These are phyloP conservation scores for Aspergillus quadricinctus DNA, from an alignment of 2,329 filamentous ascomycete species.

Conservation along the genomic window DNA sequence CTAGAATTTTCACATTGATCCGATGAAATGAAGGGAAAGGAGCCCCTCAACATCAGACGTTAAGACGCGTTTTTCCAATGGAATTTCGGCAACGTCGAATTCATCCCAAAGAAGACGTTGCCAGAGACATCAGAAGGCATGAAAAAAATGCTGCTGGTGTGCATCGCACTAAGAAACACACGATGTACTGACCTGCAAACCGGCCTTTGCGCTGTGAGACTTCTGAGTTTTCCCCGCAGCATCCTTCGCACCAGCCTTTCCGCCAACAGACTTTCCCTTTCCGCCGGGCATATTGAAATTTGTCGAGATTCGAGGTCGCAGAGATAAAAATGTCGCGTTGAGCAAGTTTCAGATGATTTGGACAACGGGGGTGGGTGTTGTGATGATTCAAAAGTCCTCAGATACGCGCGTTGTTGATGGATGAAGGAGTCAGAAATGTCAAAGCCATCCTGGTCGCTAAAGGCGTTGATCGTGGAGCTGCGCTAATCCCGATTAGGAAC, in stretches of 20 bases:
- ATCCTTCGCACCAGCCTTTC: slow-evolving; percentile 84
- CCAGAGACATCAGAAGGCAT: background rate
- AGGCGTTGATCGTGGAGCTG: slow-evolving; percentile 22
- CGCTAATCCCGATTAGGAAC: slow-evolving; percentile 37
- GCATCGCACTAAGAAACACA: slow-evolving; percentile 7
- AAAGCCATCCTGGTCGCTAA: slow-evolving; percentile 35
- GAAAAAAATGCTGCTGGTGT: background rate
- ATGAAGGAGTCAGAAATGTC: slow-evolving; percentile 40
- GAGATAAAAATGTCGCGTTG: slow-evolving; percentile 24
- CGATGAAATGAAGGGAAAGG: background rate
- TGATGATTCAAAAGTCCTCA: slow-evolving; percentile 23
- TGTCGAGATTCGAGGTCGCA: slow-evolving; percentile 23
- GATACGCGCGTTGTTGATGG: slow-evolving; percentile 41
- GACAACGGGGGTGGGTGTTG: slow-evolving; percentile 24
- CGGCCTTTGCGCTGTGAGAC: slow-evolving; percentile 88
- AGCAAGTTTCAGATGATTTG: slow-evolving; percentile 17
- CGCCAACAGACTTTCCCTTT: slow-evolving; percentile 89
- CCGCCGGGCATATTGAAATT: slow-evolving; percentile 66
- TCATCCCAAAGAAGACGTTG: slow-evolving; percentile 3
- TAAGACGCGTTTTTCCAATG: background rate
- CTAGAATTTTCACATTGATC: background rate
- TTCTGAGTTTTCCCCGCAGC: slow-evolving; percentile 86
- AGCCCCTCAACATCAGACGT: background rate
- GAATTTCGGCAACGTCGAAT: background rate
- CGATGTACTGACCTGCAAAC: slow-evolving; percentile 74